Conservation (phyloP, 768 basidiomycete species). For the Boletellus ananiceps region DNA sequence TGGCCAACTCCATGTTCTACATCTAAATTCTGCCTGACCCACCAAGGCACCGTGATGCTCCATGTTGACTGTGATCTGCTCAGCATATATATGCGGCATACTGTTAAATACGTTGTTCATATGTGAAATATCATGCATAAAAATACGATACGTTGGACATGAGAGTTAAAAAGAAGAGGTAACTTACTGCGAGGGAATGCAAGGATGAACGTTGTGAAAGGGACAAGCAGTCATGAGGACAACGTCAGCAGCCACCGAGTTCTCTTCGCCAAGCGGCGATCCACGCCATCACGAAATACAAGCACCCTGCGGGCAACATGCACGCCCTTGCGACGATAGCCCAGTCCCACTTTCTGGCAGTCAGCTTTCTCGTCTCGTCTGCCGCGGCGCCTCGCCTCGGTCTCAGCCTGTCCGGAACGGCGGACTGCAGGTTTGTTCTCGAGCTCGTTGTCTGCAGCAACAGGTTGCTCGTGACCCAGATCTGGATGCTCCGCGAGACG, state of each 20-base stretch:
- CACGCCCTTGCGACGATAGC: constrained; percentile 62
- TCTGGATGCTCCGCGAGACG: constrained; percentile 75
- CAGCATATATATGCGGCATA: too few species aligned
- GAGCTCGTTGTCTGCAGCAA: constrained; percentile 14
- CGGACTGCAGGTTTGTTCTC: constrained; percentile 2
- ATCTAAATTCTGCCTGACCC: constrained; percentile 37
- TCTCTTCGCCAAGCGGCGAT: constrained; percentile 41
- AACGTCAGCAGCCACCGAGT: constrained; percentile 17
- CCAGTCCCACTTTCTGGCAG: constrained; percentile 79
- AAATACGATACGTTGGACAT: too few species aligned
- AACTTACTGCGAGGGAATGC: too few species aligned
- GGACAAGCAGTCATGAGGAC: neutral
- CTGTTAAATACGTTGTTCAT: too few species aligned
- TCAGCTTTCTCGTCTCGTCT: constrained; percentile 24
- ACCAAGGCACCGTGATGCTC: neutral
- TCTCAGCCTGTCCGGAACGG: constrained; percentile 21
- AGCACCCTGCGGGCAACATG: constrained; percentile 63
- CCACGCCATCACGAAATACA: constrained; percentile 85
- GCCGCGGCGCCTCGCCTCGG: constrained; percentile 11
- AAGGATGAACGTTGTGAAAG: neutral
- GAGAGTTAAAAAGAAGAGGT: too few species aligned
- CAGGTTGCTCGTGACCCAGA: constrained; percentile 96
- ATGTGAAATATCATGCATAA: too few species aligned
- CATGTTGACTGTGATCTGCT: too few species aligned
- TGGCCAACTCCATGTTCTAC: constrained; percentile 72